Evolutionary conservation across 208 protist species (phyloP).

Genomic region (Zelonia costaricensis): DNA sequence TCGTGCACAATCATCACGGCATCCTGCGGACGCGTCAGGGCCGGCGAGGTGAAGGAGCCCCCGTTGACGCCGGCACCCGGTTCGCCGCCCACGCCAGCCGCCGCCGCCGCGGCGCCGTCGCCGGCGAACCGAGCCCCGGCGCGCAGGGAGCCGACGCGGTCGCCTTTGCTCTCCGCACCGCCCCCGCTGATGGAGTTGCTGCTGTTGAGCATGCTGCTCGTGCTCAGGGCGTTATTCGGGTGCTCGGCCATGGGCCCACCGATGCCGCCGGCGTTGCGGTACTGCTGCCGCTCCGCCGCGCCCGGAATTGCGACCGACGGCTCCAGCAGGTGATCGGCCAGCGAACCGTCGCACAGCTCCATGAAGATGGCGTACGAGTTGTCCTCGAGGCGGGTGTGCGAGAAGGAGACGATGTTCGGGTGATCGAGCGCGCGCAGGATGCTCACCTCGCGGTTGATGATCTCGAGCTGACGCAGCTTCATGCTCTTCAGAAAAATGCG

Average conservation of each 20-base stretch:
- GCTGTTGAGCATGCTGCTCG: conserved; percentile 8
- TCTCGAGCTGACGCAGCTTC: conserved; percentile 53
- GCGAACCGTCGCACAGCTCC: conserved; percentile 71
- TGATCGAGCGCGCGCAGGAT: conserved; percentile 79
- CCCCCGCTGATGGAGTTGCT: conserved; percentile 8
- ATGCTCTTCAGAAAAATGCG: conserved; percentile 65
- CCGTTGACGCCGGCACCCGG: not conserved
- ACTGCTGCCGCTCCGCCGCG: conserved; percentile 9
- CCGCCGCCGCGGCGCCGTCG: not conserved
- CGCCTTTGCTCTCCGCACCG: conserved; percentile 4
- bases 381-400: conserved; percentile 65
- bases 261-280: not conserved
- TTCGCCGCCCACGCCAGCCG: not conserved
- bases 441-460: conserved; percentile 72
- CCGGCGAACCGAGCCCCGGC: not conserved
- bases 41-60: not conserved
- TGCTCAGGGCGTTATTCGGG: conserved; percentile 10
- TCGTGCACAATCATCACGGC: conserved; percentile 73
- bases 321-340: conserved; percentile 40
- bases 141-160: not conserved
- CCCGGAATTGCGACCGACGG: conserved; percentile 19
- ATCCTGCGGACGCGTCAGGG: conserved; percentile 34
- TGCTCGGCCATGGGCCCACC: not conserved
- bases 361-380: conserved; percentile 82
- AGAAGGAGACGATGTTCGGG: conserved; percentile 75